Evolutionary conservation across 1,139 yeast genomes (phyloP), one percentile per base, ranked within the genome.

Genomic region (Protomyces inouyei): DNA sequence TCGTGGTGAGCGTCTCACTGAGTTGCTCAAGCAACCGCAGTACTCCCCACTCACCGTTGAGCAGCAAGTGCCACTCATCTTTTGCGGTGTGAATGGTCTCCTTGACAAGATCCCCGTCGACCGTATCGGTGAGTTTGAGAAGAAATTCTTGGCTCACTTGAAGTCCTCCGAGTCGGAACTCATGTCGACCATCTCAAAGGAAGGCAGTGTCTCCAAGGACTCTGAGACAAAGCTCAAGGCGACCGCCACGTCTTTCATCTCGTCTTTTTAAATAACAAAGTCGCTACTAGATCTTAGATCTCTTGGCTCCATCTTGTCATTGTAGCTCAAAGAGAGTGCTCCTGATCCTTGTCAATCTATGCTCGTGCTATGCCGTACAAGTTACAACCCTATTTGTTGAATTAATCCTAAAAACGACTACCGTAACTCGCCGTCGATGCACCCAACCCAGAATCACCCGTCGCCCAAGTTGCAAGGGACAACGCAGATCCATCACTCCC

Each of bases 1-100:
- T 76, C 93, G 99, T 88, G 99, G 99, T 91, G 98, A 95, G 87
- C 95, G 98, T 86, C 88, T 95, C 79, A 93, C 98, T 76, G 98
- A 92, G 85, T 83, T 95, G 80, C 87, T 95, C 81, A 92, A 92
- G 83, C 99, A 95, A 85, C 89, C 86, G 82, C 98, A 95, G 85
- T 88, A 87, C 85, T 77, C 87, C 76, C 99, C 99, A 79, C 82
- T 92, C 79, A 87, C 97, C 78, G 96, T 98, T 76, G 97, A 93
- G 83, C 97, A 92, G 83, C 97, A 91, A 85, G 98, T 95, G 71
- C 98, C 98, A 79, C 84, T 91, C 78, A 92, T 95, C 79, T 95
- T 80, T 85, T 98, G 98, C 73, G 99, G 97, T 89, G 98, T 95
- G 77, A 92, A 93, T 86, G 99, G 99, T 86, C 90, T 78, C 92